Conservation (phyloP, 352 stramenopile species). For the Thalassiosira mediterranea region DNA sequence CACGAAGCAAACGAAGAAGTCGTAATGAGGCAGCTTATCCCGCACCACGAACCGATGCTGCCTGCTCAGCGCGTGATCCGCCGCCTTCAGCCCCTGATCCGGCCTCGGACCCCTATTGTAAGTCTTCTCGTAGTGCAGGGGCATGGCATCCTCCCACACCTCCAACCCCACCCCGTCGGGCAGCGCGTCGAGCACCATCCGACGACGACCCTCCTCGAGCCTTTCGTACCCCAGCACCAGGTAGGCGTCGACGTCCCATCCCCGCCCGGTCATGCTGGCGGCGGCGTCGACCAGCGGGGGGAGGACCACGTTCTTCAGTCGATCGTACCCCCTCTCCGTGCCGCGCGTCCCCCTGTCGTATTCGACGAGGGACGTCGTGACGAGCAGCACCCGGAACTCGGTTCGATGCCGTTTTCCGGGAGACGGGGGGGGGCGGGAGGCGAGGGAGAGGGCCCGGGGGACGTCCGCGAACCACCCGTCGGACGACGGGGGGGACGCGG, state of each 20-base stretch:
- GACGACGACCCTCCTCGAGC: conserved; percentile 30
- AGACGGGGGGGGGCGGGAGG: too few relatives aligned
- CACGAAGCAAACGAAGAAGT: conserved; percentile 68
- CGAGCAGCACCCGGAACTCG: conserved; percentile 67
- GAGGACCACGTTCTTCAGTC: conserved; percentile 66
- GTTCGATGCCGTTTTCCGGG: too few relatives aligned
- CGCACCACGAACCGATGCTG: conserved; percentile 81
- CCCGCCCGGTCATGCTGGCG: conserved; percentile 53
- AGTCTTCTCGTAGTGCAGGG: conserved; percentile 66
- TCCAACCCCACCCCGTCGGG: conserved; percentile 65
- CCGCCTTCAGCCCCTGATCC: conserved; percentile 37
- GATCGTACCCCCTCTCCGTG: conserved; percentile 61
- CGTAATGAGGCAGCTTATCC: conserved; percentile 73
- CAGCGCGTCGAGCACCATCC: conserved; percentile 58
- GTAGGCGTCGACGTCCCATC: conserved; percentile 72
- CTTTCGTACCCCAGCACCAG: conserved; percentile 63
- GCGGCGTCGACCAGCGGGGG: conserved; percentile 66
- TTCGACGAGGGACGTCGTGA: conserved; percentile 71
- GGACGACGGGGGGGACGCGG: too few relatives aligned
- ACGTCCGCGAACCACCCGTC: too few relatives aligned
- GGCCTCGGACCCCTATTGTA: conserved; percentile 36
- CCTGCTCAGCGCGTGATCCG: conserved; percentile 53
- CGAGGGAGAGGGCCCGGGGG: too few relatives aligned
- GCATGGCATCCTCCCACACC: conserved; percentile 74
- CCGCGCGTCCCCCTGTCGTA: conserved; percentile 60